phyloP scores from a whole-genome alignment of 352 stramenopile genomes.

The Pythium sukuiense region DNA sequence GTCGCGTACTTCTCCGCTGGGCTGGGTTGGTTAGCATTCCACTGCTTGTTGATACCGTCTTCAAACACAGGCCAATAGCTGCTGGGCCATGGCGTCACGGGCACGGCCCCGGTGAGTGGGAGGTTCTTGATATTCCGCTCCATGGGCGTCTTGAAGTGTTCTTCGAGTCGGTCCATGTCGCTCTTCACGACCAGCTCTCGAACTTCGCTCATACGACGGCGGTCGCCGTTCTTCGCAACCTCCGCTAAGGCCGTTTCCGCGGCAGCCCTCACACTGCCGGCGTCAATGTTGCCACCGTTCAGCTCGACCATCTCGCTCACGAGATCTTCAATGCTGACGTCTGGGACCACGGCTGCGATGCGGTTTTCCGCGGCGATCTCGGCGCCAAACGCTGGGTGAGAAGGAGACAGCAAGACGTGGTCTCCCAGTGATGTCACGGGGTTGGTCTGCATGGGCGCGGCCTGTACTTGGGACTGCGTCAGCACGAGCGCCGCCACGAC shows the following conservation, averaged over 20 bases:
- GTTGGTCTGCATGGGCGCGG: conserved; percentile 14
- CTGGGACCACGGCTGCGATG: conserved; percentile 1
- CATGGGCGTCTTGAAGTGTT: conserved; percentile 17
- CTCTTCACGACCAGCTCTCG: background rate
- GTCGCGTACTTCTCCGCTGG: conserved; percentile 21
- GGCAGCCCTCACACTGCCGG: conserved; percentile 2
- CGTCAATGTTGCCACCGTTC: background rate
- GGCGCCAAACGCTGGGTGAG: conserved; percentile 14
- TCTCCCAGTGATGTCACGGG: conserved; percentile 13
- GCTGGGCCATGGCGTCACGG: conserved; percentile 39
- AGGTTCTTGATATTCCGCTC: conserved; percentile 15
- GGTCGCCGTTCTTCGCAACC: background rate
- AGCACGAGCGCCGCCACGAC: background rate
- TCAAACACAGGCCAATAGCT: conserved; percentile 71
- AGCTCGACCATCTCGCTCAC: conserved; percentile 13
- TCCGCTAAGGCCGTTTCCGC: background rate
- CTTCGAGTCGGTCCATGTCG: conserved; percentile 13
- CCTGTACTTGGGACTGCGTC: background rate
- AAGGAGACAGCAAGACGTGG: conserved; percentile 4
- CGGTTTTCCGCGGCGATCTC: conserved; percentile 3
- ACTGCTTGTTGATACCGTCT: conserved; percentile 67
- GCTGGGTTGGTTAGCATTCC: conserved; percentile 18
- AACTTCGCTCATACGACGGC: background rate
- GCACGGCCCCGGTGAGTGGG: background rate
- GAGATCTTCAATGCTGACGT: conserved; percentile 18